Evolutionary conservation across 768 basidiomycete genomes (phyloP).

Genomic region (Pleurotus tuoliensis): DNA sequence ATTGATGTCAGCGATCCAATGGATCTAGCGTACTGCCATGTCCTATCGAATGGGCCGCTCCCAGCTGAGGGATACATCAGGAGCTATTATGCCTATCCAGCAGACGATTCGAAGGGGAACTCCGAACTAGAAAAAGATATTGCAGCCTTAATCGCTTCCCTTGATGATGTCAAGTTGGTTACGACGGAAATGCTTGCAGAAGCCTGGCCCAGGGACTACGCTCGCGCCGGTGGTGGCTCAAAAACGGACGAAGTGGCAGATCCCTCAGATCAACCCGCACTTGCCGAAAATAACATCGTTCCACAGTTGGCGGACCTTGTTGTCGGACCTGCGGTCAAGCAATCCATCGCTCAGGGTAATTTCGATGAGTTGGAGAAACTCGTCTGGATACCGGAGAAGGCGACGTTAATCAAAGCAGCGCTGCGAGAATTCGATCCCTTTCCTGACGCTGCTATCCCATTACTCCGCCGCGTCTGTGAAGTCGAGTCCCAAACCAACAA

Average conservation of each 20-base stretch:
- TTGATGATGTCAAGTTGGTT: neutral
- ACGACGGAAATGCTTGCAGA: conserved; percentile 4
- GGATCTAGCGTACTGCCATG: conserved; percentile 24
- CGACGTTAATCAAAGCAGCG: conserved; percentile 12
- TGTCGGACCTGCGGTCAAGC: conserved; percentile 21
- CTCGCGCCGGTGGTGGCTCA: neutral
- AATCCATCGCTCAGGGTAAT: conserved; percentile 19
- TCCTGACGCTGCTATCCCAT: conserved; percentile 20
- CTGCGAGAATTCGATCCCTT: conserved; percentile 19
- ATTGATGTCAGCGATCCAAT: conserved; percentile 28
- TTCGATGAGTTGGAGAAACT: conserved; percentile 21
- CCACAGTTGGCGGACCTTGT: conserved; percentile 24
- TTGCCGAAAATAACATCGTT: conserved; percentile 8
- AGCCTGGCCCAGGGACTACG: conserved; percentile 6
- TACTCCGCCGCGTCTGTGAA: conserved; percentile 19
- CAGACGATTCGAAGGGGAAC: neutral
- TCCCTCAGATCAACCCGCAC: neutral
- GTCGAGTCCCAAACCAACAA: conserved; percentile 6
- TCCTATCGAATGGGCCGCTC: conserved; percentile 3
- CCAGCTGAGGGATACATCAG: conserved; percentile 6
- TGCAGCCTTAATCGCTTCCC: neutral
- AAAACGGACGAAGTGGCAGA: neutral
- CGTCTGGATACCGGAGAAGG: conserved; percentile 26
- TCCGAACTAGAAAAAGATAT: neutral
- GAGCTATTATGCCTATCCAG: conserved; percentile 1